Evolutionary conservation across 768 basidiomycete species (phyloP).

Genomic region (Cystobasidiopsis lactophilus): DNA sequence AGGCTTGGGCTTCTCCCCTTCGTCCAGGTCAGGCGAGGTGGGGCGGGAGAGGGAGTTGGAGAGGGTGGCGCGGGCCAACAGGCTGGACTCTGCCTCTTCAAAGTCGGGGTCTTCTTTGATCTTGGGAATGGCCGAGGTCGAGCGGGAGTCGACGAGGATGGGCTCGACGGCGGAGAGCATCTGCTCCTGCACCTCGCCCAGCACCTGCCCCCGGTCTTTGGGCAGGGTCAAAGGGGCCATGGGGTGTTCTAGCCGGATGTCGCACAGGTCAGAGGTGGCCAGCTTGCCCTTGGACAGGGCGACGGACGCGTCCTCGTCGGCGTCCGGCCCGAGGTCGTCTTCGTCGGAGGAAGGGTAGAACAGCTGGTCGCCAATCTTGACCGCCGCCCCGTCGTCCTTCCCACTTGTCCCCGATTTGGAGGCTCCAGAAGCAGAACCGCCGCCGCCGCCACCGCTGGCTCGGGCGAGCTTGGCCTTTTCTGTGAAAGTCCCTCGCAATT

Average conservation of each 20-base stretch:
- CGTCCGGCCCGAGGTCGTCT: conserved; percentile 18
- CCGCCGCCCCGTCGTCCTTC: neutral
- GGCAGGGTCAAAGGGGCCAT: conserved; percentile 18
- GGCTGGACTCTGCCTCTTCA: neutral
- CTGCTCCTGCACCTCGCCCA: conserved; percentile 12
- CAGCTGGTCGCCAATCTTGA: neutral
- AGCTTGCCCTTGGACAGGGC: conserved; percentile 6
- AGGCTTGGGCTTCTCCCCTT: neutral
- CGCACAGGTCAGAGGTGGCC: conserved; percentile 15
- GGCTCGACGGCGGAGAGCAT: neutral
- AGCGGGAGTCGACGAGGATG: neutral
- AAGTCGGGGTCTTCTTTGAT: neutral
- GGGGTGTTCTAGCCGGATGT: conserved; percentile 16
- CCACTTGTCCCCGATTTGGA: neutral
- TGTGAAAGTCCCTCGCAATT: too few relatives aligned
- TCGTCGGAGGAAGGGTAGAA: conserved; percentile 12
- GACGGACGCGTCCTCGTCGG: conserved; percentile 3
- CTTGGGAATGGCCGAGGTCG: neutral
- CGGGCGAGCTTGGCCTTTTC: too few relatives aligned
- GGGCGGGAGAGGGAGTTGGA: neutral
- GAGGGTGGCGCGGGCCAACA: neutral
- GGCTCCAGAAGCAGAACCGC: too few relatives aligned
- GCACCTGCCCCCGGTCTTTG: conserved; percentile 9
- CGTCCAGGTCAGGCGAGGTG: neutral
- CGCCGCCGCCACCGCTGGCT: too few relatives aligned